A percentile compares a stretch with the other conserved stretches of the same genome.
phyloP scores from a whole-genome alignment of 345 rosid species.

The Orychophragmus violaceus region DNA sequence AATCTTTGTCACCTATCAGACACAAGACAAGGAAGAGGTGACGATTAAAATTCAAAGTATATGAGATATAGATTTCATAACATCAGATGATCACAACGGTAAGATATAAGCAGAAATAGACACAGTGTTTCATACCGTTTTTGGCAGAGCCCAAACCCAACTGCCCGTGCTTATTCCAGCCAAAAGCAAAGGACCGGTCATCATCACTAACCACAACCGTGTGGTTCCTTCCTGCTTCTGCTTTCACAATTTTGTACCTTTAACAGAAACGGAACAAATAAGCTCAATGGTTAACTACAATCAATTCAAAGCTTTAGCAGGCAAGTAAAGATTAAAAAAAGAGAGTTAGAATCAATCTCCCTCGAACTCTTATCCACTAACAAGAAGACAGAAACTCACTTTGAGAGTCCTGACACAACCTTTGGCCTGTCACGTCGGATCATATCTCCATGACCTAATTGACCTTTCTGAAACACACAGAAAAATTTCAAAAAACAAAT shows the following conservation, averaged over 20 bases:
- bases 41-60: no score
- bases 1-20: constrained; percentile 63
- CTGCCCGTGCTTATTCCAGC: constrained; percentile 98
- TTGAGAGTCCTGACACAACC: constrained; percentile 78
- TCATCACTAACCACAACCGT: constrained; percentile 76
- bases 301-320: no score
- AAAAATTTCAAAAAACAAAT: constrained; percentile 19
- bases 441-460: constrained; percentile 92
- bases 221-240: constrained; percentile 76
- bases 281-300: no score
- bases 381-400: constrained; percentile 39
- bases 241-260: constrained; percentile 71
- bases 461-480: constrained; percentile 70
- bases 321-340: no score
- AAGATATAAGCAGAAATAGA: not conserved
- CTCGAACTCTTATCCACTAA: not conserved
- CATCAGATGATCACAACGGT: not conserved
- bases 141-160: constrained; percentile 73
- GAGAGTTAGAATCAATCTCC: not conserved
- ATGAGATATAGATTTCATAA: not conserved
- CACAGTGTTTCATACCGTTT: constrained; percentile 46
- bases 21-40: constrained; percentile 75
- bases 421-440: constrained; percentile 92
- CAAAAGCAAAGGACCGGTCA: constrained; percentile 77
- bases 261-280: constrained; percentile 3